These are phyloP conservation scores for Xylaria venustula DNA, from an alignment of 495 filamentous ascomycete genomes.

Conservation along the genomic window DNA sequence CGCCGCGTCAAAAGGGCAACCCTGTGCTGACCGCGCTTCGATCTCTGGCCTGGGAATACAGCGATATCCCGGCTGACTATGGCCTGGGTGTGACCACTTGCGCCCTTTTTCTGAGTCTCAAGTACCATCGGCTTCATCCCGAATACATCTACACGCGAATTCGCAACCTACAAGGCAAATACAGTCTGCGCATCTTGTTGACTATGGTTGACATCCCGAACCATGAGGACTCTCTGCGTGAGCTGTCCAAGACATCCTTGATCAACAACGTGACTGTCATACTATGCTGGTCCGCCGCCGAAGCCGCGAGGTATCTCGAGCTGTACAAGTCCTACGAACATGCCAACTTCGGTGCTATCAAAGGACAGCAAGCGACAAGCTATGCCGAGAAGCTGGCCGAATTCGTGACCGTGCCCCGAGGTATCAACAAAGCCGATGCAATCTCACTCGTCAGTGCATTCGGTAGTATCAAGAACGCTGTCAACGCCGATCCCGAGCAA, in stretches of 20 bases:
- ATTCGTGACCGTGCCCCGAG: slow-evolving; percentile 85
- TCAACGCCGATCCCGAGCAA: slow-evolving; percentile 87
- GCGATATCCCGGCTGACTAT: slow-evolving; percentile 91
- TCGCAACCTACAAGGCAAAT: slow-evolving; percentile 72
- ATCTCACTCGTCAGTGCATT: slow-evolving; percentile 83
- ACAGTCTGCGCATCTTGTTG: slow-evolving; percentile 78
- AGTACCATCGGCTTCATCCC: slow-evolving; percentile 96
- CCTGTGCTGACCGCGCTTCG: slow-evolving; percentile 82
- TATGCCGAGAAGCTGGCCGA: slow-evolving; percentile 91
- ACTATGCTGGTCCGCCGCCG: slow-evolving; percentile 88
- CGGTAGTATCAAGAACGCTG: slow-evolving; percentile 77
- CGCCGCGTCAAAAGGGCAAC: slow-evolving; percentile 85
- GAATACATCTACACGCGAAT: slow-evolving; percentile 98
- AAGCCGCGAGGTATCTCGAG: slow-evolving; percentile 90
- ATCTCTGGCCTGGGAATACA: slow-evolving; percentile 92
- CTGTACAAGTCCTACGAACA: slow-evolving; percentile 91
- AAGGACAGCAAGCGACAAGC: slow-evolving; percentile 73
- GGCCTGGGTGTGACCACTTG: slow-evolving; percentile 85
- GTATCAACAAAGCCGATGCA: slow-evolving; percentile 92
- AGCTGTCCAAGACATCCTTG: slow-evolving; percentile 78
- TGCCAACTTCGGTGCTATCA: slow-evolving; percentile 75
- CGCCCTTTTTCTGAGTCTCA: slow-evolving; percentile 87
- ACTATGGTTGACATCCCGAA: slow-evolving; percentile 92
- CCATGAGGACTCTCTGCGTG: slow-evolving; percentile 75
- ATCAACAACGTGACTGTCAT: slow-evolving; percentile 91